Conservation (phyloP, 345 rosid species). For the Leavenworthia alabamica region DNA sequence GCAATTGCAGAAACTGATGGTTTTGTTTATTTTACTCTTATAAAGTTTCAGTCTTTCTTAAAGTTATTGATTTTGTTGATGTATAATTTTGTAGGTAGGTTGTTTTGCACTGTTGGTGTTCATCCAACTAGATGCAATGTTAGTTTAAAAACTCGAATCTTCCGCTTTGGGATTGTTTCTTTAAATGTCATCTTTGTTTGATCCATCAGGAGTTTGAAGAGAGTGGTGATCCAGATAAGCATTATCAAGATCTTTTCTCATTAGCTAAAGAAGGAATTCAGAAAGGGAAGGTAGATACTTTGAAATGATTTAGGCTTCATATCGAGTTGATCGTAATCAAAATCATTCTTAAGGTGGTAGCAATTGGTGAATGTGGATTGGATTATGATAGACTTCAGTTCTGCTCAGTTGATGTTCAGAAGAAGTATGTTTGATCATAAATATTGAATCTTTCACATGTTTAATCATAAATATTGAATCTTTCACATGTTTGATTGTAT, state of each 20-base stretch:
- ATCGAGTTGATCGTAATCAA: neutral
- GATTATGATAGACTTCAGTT: slow-evolving; percentile 98
- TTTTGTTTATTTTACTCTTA: slow-evolving; percentile 15
- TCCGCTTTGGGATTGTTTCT: neutral
- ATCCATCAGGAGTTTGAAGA: slow-evolving; percentile 81
- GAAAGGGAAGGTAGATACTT: slow-evolving; percentile 66
- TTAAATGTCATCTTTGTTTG: slow-evolving; percentile 13
- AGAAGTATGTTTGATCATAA: slow-evolving; percentile 51
- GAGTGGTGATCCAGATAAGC: slow-evolving; percentile 75
- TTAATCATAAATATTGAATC: neutral
- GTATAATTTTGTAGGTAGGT: slow-evolving; percentile 51
- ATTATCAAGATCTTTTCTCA: slow-evolving; percentile 70
- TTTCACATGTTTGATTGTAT: neutral
- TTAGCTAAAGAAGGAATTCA: slow-evolving; percentile 76
- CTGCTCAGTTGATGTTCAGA: slow-evolving; percentile 70
- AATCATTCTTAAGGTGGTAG: slow-evolving; percentile 56
- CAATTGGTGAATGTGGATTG: slow-evolving; percentile 94
- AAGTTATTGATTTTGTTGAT: neutral
- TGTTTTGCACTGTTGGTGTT: slow-evolving; percentile 89
- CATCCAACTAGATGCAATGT: slow-evolving; percentile 99
- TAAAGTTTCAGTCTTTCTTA: neutral
- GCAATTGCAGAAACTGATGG: slow-evolving; percentile 93
- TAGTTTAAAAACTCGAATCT: neutral
- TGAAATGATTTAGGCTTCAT: neutral
- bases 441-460: neutral